A percentile compares a stretch with the other conserved stretches of the same genome.
Evolutionary conservation across 1,284 basidiomycete species (phyloP).

Genomic region (Waitea zeae): DNA sequence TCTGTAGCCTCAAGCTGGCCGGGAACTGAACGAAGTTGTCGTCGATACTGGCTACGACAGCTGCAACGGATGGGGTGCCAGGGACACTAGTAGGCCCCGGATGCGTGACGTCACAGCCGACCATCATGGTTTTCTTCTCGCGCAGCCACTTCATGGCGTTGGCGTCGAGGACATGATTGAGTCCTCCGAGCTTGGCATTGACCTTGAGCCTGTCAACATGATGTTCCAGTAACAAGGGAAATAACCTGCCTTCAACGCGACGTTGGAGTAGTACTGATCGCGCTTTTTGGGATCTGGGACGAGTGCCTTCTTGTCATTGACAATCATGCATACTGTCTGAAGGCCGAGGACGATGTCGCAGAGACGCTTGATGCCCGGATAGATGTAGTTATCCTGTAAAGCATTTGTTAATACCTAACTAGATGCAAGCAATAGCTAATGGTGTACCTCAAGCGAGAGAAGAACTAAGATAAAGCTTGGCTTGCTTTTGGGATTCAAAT

Average conservation of each 20-base stretch:
- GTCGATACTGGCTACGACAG: conserved; percentile 59
- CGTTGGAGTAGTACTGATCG: conserved; percentile 64
- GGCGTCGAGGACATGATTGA: conserved; percentile 49
- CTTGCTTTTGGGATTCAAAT: conserved; percentile 14
- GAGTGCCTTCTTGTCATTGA: conserved; percentile 30
- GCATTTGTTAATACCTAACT: no score
- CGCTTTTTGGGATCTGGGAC: conserved; percentile 25
- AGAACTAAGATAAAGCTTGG: conserved; percentile 48
- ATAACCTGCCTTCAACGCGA: conserved; percentile 17
- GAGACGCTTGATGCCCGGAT: conserved; percentile 60
- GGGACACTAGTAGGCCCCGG: conserved; percentile 33
- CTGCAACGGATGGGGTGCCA: conserved; percentile 61
- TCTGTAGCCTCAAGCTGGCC: conserved; percentile 43
- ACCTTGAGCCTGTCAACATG: no score
- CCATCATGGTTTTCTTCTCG: conserved; percentile 54
- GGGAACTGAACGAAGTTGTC: conserved; percentile 53
- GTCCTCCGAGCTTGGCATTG: conserved; percentile 65
- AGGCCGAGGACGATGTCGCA: conserved; percentile 51
- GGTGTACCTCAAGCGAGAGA: conserved; percentile 34
- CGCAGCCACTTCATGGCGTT: conserved; percentile 42
- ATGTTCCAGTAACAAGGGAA: conserved; percentile 8
- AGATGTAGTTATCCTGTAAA: conserved; percentile 57
- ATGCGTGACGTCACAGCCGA: conserved; percentile 71
- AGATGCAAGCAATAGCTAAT: no score
- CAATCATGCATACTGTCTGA: conserved; percentile 49